phyloP scores from a whole-genome alignment of 179 eudicot genomes.

The Heliamphora pulchella region DNA sequence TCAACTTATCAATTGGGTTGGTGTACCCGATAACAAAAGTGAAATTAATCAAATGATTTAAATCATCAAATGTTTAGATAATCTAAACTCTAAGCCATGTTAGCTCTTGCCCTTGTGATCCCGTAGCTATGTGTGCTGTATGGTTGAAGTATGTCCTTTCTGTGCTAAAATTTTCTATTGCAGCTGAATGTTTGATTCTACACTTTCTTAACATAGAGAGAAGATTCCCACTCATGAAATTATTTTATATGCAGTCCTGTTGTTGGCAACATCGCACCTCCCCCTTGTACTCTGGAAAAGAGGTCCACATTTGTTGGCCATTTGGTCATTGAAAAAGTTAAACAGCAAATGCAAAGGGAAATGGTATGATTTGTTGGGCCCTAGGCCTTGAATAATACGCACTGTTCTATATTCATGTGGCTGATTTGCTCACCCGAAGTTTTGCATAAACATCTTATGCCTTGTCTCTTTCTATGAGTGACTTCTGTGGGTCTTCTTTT shows the following conservation, averaged over 20 bases:
- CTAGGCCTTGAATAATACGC: not conserved
- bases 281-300: slow-evolving; percentile 27
- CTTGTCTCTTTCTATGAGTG: not conserved
- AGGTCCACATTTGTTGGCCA: slow-evolving; percentile 55
- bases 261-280: slow-evolving; percentile 33
- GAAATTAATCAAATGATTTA: too few relatives aligned
- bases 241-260: slow-evolving; percentile 48
- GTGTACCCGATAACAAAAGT: too few relatives aligned
- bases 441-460: not conserved
- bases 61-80: too few relatives aligned
- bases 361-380: slow-evolving; percentile 23
- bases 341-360: slow-evolving; percentile 37
- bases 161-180: not conserved
- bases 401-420: not conserved
- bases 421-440: not conserved
- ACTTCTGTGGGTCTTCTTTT: slow-evolving; percentile 1
- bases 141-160: not conserved
- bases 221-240: not conserved
- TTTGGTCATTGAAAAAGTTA: slow-evolving; percentile 37
- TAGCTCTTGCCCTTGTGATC: slow-evolving; percentile 8
- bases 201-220: not conserved
- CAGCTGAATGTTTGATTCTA: not conserved
- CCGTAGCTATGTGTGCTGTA: not conserved
- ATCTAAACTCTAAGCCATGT: too few relatives aligned
- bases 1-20: too few relatives aligned